Evolutionary conservation across 257 asterid species (phyloP).

Genomic region (Solanum rostratum): DNA sequence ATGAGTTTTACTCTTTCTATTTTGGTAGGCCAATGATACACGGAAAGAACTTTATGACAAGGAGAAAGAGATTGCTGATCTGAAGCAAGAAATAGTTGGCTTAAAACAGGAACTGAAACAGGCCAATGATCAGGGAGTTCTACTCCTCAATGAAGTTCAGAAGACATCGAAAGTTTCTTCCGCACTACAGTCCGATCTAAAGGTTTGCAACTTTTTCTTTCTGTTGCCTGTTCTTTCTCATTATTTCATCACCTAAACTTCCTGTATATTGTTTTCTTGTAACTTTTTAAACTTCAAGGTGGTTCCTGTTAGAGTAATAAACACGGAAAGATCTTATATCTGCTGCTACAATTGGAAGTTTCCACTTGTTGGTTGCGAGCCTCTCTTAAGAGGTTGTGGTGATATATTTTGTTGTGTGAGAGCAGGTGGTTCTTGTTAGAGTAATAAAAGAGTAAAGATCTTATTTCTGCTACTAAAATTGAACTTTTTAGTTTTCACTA

Average conservation of each 20-base stretch:
- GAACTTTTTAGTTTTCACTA: background rate
- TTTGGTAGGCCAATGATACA: slow-evolving; percentile 83
- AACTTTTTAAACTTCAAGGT: background rate
- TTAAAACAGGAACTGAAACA: slow-evolving; percentile 56
- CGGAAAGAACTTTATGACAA: slow-evolving; percentile 84
- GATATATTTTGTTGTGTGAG: background rate
- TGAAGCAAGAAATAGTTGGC: slow-evolving; percentile 59
- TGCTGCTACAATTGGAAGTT: background rate
- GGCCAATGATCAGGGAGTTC: slow-evolving; percentile 87
- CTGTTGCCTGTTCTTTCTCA: background rate
- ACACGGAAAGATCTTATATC: background rate
- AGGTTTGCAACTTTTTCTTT: slow-evolving; percentile 43
- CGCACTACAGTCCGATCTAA: slow-evolving; percentile 84
- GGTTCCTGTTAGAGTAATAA: background rate
- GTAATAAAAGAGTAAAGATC: background rate
- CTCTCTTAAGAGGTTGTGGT: background rate
- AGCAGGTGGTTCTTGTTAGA: background rate
- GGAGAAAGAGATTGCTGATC: slow-evolving; percentile 63
- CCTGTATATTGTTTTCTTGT: background rate
- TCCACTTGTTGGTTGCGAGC: background rate
- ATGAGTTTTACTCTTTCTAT: background rate
- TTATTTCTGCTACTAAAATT: background rate
- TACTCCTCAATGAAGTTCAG: slow-evolving; percentile 94
- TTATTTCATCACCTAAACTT: background rate
- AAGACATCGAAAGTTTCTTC: slow-evolving; percentile 95